Evolutionary conservation across 1,139 yeast genomes (phyloP).

Genomic region (Candida sp.): DNA sequence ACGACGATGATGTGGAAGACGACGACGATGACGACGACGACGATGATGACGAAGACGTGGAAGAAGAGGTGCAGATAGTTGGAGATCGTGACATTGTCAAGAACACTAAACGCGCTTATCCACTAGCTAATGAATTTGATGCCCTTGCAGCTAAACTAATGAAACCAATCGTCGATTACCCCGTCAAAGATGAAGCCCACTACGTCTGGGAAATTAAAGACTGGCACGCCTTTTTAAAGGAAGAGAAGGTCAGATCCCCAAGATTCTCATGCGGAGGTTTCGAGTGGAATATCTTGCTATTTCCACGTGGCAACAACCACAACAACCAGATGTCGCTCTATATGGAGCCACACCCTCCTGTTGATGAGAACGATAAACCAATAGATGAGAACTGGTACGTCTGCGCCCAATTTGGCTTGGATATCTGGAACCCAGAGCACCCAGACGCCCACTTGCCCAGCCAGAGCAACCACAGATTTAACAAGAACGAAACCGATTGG

Average conservation of each 20-base stretch:
- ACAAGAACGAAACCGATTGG: slow-evolving; percentile 86
- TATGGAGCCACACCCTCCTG: slow-evolving; percentile 60
- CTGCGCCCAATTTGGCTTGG: slow-evolving; percentile 91
- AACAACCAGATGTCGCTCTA: slow-evolving; percentile 59
- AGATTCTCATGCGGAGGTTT: slow-evolving; percentile 67
- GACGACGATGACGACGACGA: slow-evolving; percentile 8
- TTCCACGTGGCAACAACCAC: slow-evolving; percentile 73
- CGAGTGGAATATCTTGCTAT: slow-evolving; percentile 76
- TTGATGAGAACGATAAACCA: slow-evolving; percentile 28
- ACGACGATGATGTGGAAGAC: slow-evolving; percentile 9
- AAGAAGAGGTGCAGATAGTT: slow-evolving; percentile 6
- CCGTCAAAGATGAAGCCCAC: slow-evolving; percentile 40
- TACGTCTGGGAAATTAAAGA: slow-evolving; percentile 79
- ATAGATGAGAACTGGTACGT: slow-evolving; percentile 68
- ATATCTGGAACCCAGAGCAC: slow-evolving; percentile 81
- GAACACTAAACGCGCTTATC: slow-evolving; percentile 12
- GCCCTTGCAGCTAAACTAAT: slow-evolving; percentile 33
- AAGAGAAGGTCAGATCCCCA: slow-evolving; percentile 55
- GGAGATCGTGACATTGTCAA: slow-evolving; percentile 3
- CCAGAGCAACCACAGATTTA: slow-evolving; percentile 83
- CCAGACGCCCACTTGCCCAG: slow-evolving; percentile 65
- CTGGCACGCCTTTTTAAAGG: slow-evolving; percentile 55
- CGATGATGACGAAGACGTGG: slow-evolving; percentile 8
- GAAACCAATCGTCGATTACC: slow-evolving; percentile 51
- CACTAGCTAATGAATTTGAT: slow-evolving; percentile 36